Evolutionary conservation across 441 rosid genomes (phyloP), one percentile per base, ranked within the genome.

Genomic region (Jatropha multifida): DNA sequence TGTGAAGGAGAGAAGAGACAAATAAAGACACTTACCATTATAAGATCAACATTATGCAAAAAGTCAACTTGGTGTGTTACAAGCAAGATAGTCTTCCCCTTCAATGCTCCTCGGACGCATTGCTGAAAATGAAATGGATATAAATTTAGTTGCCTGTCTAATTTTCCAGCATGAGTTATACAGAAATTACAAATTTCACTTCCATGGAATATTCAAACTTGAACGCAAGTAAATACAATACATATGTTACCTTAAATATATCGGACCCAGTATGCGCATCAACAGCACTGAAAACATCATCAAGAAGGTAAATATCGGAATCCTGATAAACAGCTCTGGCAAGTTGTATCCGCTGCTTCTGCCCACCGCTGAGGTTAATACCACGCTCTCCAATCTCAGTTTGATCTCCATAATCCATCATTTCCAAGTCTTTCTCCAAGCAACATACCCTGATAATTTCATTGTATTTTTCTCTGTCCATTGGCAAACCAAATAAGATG

Each of bases 351-450:
- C 98, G 83, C 86, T 94, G 98, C 83, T 94, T 94, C 88, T 94
- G 98, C 10, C 98, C 98, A 15, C 97, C 98, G 40, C 98, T 94
- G 68, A 92, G 97, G 83, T 94, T 92, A 75, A 94, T 92, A 51
- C 98, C 97, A 1, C 97, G 94, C 86, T 94, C 98, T 7, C 98
- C 98, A 4, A 94, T 94, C 86, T 92, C 98, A 42, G 98, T 94
- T 76, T 92, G 95, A 74, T 94, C 98, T 40, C 98, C 97, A 74
- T 77, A 88, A 77, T 92, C 97, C 98, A 94, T 91, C 93, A 90
- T 91, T 67, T 91, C 94, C 83, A 94, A 73, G 79, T 94, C 98
- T 81, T 90, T 92, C 76, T 90, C 94, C 72, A 94, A 79, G 83
- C 90, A 81, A 81, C 98, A 94, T 56, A 90, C 94, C 80, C 87